Evolutionary conservation across 2,329 filamentous ascomycete species (phyloP).

Genomic region (Monosporascus sp.): DNA sequence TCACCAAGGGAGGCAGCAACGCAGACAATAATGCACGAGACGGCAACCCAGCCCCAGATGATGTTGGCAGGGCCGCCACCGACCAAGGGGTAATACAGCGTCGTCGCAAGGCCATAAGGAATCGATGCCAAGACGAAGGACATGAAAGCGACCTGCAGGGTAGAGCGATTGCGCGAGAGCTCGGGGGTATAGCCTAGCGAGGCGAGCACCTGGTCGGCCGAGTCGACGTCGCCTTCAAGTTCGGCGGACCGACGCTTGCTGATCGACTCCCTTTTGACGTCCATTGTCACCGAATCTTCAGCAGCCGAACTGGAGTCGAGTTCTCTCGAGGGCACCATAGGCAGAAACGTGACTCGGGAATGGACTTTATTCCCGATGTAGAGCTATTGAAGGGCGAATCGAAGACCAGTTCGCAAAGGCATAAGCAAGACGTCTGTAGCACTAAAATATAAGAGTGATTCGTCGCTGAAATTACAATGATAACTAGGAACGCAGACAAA

Average conservation of each 20-base stretch:
- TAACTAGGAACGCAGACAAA: too few relatives aligned
- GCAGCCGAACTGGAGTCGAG: too few relatives aligned
- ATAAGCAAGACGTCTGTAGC: too few relatives aligned
- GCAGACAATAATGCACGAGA: constrained; percentile 66
- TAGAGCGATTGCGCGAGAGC: constrained; percentile 59
- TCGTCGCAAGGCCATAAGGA: constrained; percentile 68
- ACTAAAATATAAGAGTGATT: too few relatives aligned
- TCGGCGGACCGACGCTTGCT: constrained; percentile 3
- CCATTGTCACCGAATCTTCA: constrained; percentile 3
- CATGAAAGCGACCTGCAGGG: constrained; percentile 68
- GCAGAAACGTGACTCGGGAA: too few relatives aligned
- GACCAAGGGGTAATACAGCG: constrained; percentile 60
- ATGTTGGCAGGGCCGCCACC: constrained; percentile 64
- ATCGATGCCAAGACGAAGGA: constrained; percentile 71
- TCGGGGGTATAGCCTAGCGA: constrained; percentile 64
- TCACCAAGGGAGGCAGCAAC: constrained; percentile 67
- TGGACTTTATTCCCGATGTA: too few relatives aligned
- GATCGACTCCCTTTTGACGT: constrained; percentile 5
- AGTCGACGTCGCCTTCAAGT: constrained; percentile 27
- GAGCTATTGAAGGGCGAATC: too few relatives aligned
- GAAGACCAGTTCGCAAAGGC: too few relatives aligned
- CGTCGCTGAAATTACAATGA: too few relatives aligned
- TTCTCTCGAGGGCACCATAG: too few relatives aligned
- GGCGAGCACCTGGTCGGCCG: constrained; percentile 58
- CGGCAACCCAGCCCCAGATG: constrained; percentile 67